phyloP scores from a whole-genome alignment of 345 rosid species.

The Eucalyptus erythrocorys region DNA sequence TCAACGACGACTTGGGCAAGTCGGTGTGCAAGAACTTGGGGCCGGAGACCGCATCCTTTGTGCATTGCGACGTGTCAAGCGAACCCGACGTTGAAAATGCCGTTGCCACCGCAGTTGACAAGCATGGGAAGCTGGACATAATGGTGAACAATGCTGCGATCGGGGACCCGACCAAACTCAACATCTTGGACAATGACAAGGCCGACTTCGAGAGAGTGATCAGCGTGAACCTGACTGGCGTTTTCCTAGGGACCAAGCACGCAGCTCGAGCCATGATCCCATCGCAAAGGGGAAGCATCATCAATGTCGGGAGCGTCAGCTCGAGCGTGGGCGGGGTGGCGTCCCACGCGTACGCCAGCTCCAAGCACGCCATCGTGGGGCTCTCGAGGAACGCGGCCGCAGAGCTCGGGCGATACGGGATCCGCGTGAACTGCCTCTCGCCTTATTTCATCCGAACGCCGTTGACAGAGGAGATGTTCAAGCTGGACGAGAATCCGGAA shows the following conservation, averaged over 20 bases:
- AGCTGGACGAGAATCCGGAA: not conserved
- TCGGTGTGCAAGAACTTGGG: not conserved
- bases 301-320: not conserved
- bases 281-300: not conserved
- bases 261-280: slow-evolving; percentile 13
- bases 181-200: not conserved
- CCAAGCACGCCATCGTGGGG: slow-evolving; percentile 11
- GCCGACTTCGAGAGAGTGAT: not conserved
- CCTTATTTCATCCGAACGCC: not conserved
- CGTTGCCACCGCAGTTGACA: not conserved
- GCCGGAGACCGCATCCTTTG: not conserved
- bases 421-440: slow-evolving; percentile 7
- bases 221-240: not conserved
- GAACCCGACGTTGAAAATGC: not conserved
- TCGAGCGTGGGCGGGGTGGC: slow-evolving; percentile 2
- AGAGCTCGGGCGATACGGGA: slow-evolving; percentile 6
- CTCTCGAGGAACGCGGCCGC: not conserved
- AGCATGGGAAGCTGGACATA: slow-evolving; percentile 2
- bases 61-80: slow-evolving; percentile 4
- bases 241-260: slow-evolving; percentile 11
- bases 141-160: not conserved
- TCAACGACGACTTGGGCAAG: not conserved
- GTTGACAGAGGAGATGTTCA: not conserved
- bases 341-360: slow-evolving; percentile 4
- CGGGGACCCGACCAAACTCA: not conserved